Evolutionary conservation across 495 filamentous ascomycete genomes (phyloP).

Genomic region (Choiromyces venosus): DNA sequence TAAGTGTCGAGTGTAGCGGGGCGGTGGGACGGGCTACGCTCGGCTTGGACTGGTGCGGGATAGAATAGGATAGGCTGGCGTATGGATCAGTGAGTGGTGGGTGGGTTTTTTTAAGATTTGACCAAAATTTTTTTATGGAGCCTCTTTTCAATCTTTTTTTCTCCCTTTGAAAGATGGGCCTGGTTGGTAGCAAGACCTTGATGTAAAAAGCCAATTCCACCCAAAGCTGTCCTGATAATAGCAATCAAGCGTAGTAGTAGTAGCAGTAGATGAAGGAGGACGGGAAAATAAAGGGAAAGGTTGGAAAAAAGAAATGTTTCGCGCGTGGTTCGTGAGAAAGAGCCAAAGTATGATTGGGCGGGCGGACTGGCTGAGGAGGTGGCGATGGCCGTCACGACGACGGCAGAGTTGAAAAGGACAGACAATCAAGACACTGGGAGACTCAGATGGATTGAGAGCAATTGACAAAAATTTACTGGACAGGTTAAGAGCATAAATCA

Average conservation of each 20-base stretch:
- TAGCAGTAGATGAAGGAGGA: not conserved
- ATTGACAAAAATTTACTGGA: not conserved
- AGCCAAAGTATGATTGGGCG: not conserved
- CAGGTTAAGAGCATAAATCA: not conserved
- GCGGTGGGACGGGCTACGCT: slow-evolving; percentile 28
- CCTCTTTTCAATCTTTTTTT: not conserved
- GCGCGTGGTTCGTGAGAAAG: not conserved
- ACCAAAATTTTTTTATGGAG: not conserved
- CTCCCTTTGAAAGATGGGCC: not conserved
- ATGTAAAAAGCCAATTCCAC: not conserved
- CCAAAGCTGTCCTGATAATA: not conserved
- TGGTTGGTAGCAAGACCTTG: not conserved
- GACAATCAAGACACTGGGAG: not conserved
- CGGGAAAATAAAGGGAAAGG: not conserved
- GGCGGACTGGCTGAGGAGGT: not conserved
- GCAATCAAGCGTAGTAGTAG: not conserved
- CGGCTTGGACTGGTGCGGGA: not conserved
- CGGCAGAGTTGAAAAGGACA: not conserved
- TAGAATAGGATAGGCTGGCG: not conserved
- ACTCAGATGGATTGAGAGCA: not conserved
- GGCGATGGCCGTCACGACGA: not conserved
- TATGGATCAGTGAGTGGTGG: not conserved
- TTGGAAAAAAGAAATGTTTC: not conserved
- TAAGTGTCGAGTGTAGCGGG: slow-evolving; percentile 34
- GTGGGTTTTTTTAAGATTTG: not conserved